Evolutionary conservation across 768 basidiomycete species (phyloP).

Genomic region (Tubosaeta brunneosetosa): DNA sequence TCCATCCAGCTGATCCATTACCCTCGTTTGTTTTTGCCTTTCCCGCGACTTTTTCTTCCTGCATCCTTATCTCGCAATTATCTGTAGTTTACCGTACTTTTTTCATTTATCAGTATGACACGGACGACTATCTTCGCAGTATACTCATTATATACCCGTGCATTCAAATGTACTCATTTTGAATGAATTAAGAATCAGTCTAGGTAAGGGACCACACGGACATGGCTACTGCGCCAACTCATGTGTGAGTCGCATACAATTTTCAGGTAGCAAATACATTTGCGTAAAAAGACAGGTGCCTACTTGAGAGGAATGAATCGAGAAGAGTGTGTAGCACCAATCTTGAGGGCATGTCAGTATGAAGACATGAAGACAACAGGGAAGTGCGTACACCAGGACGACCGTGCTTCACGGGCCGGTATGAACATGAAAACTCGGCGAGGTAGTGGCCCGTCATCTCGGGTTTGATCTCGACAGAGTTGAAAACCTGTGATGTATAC

Average conservation of each 20-base stretch:
- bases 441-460: slow-evolving; percentile 99
- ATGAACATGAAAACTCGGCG: slow-evolving; percentile 94
- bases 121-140: slow-evolving; percentile 57
- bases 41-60: slow-evolving; percentile 18
- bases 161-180: slow-evolving; percentile 39
- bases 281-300: slow-evolving; percentile 28
- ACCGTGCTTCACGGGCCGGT: slow-evolving; percentile 99
- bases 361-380: not conserved
- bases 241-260: slow-evolving; percentile 35
- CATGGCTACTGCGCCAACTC: slow-evolving; percentile 1
- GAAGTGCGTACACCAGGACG: slow-evolving; percentile 84
- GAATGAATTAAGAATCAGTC: slow-evolving; percentile 23
- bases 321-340: slow-evolving; percentile 88
- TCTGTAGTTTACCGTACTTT: slow-evolving; percentile 57
- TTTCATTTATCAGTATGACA: slow-evolving; percentile 47
- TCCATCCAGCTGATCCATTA: slow-evolving; percentile 23
- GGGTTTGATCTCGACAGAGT: slow-evolving; percentile 98
- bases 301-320: slow-evolving; percentile 98
- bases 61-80: slow-evolving; percentile 42
- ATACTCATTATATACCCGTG: slow-evolving; percentile 58
- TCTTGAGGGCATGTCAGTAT: slow-evolving; percentile 39
- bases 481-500: slow-evolving; percentile 60
- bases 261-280: slow-evolving; percentile 27
- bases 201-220: slow-evolving; percentile 6
- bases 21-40: slow-evolving; percentile 21